These are phyloP conservation scores for Singerocomus rubriflavus DNA, from an alignment of 1,284 basidiomycete genomes.

Conservation along the genomic window DNA sequence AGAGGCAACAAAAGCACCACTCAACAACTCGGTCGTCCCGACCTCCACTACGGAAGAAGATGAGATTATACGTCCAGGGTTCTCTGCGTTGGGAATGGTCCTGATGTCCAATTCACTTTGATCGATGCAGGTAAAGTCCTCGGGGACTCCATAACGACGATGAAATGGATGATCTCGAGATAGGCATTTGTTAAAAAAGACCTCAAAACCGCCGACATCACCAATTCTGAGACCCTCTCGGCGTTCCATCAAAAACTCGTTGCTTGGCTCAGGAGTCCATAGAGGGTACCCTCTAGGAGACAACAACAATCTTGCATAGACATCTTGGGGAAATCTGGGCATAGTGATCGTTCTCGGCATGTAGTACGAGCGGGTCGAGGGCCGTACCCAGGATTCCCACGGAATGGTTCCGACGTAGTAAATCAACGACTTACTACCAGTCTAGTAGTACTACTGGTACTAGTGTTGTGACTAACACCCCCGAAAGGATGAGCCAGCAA, in stretches of 20 bases:
- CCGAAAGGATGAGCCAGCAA: conserved; percentile 11
- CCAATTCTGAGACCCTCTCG: conserved; percentile 17
- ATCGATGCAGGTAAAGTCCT: conserved; percentile 7
- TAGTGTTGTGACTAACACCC: no score
- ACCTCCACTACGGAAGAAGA: conserved; percentile 3
- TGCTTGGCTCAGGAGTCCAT: conserved; percentile 24
- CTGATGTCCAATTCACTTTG: conserved; percentile 4
- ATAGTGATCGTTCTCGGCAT: no score
- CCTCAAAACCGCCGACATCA: conserved; percentile 22
- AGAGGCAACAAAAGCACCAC: neutral
- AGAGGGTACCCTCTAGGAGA: no score
- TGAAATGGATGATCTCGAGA: conserved; percentile 16
- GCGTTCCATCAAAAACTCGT: conserved; percentile 19
- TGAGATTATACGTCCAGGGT: neutral
- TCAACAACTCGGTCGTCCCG: neutral
- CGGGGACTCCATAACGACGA: conserved; percentile 10
- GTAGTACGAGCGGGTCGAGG: no score
- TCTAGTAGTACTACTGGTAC: no score
- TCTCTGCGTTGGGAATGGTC: conserved; percentile 1
- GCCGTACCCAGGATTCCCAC: no score
- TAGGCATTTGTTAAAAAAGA: conserved; percentile 30
- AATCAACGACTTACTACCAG: no score
- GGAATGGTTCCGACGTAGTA: no score
- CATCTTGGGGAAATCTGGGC: conserved; percentile 6
- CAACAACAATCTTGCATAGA: conserved; percentile 16